Evolutionary conservation across 257 asterid species (phyloP).

Genomic region (Apocynum venetum): DNA sequence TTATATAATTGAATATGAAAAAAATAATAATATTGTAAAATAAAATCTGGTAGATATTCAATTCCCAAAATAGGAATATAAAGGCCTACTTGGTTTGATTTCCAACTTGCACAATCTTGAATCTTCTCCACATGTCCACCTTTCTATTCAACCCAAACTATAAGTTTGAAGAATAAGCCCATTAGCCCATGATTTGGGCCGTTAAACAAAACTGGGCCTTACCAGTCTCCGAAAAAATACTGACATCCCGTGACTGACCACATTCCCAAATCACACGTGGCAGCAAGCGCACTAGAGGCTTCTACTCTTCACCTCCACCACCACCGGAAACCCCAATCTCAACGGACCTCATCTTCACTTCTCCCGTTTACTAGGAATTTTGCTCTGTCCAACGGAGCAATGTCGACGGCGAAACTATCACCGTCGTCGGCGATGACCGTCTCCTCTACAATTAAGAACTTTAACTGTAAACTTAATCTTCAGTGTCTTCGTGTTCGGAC

Average conservation of each 20-base stretch:
- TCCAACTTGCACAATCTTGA: no score
- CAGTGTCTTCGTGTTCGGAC: slow-evolving; percentile 25
- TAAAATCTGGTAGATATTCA: no score
- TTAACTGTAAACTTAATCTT: slow-evolving; percentile 22
- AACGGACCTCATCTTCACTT: not conserved
- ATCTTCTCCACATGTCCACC: no score
- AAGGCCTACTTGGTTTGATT: no score
- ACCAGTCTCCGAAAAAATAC: no score
- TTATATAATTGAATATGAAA: no score
- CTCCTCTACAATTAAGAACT: slow-evolving; percentile 48
- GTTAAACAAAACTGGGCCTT: not conserved
- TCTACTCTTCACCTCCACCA: not conserved
- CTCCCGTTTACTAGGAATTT: not conserved
- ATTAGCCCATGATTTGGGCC: not conserved
- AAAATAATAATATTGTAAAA: no score
- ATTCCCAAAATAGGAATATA: no score
- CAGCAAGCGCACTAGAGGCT: not conserved
- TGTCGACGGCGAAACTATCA: slow-evolving; percentile 55
- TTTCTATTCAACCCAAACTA: no score
- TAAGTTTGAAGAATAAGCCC: not conserved
- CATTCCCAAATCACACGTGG: slow-evolving; percentile 16
- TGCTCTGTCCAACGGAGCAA: not conserved
- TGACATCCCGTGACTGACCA: not conserved
- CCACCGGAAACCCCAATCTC: not conserved
- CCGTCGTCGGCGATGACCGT: slow-evolving; percentile 53